Conservation (phyloP, 2,329 filamentous ascomycete genomes). For the Fusarium nygamai region DNA sequence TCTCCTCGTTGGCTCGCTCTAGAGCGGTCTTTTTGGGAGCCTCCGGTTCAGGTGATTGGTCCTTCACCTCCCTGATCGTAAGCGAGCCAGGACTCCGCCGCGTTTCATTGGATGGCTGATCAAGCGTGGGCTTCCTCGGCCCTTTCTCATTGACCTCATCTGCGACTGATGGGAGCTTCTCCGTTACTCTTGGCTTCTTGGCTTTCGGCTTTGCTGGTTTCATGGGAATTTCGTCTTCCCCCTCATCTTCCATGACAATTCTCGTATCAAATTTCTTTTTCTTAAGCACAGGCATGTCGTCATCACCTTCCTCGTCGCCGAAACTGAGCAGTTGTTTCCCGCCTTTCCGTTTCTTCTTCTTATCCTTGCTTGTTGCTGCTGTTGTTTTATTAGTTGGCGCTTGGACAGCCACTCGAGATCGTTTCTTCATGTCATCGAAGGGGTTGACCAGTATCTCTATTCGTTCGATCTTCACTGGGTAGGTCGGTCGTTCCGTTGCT, state of each 20-base stretch:
- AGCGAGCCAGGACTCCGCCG: constrained; percentile 24
- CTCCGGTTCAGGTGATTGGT: constrained; percentile 42
- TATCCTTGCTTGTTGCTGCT: constrained; percentile 57
- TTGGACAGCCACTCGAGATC: constrained; percentile 65
- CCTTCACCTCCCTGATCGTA: constrained; percentile 18
- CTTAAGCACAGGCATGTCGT: constrained; percentile 68
- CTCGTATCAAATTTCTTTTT: constrained; percentile 83
- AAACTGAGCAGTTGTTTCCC: constrained; percentile 84
- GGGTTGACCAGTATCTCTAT: constrained; percentile 84
- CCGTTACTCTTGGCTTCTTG: constrained; percentile 43
- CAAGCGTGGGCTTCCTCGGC: background rate
- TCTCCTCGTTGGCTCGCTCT: constrained; percentile 80
- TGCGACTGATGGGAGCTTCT: constrained; percentile 23
- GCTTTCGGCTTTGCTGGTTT: constrained; percentile 43
- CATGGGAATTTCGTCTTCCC: constrained; percentile 44
- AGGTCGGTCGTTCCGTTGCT: constrained; percentile 83
- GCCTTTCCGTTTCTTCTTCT: constrained; percentile 76
- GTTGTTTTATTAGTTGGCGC: constrained; percentile 52
- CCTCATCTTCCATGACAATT: constrained; percentile 69
- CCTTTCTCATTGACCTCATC: constrained; percentile 17
- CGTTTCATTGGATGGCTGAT: constrained; percentile 8
- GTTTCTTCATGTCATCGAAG: constrained; percentile 82
- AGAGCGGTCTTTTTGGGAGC: constrained; percentile 61
- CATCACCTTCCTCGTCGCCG: constrained; percentile 72
- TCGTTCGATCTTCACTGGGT: constrained; percentile 80